These are phyloP conservation scores for Noccaea caerulescens DNA, from an alignment of 345 rosid genomes.

Conservation along the genomic window DNA sequence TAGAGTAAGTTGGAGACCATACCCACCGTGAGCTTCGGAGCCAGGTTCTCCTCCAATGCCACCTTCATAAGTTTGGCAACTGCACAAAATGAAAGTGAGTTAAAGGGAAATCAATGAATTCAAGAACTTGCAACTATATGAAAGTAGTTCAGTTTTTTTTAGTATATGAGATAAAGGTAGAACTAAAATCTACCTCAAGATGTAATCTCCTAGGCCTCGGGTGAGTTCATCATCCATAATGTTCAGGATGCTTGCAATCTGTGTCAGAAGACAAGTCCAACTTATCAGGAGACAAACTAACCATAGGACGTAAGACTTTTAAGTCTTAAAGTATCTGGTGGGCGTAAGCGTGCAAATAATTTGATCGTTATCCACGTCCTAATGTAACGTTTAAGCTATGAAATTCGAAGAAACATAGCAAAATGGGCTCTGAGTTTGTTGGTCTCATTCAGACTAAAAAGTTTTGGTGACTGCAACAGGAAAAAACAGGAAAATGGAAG, in stretches of 20 bases:
- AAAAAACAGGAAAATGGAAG: background rate
- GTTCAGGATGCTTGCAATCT: constrained; percentile 89
- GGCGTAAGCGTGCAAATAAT: constrained; percentile 4
- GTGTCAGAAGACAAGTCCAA: constrained; percentile 22
- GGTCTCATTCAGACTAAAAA: constrained; percentile 5
- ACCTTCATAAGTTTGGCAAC: constrained; percentile 99
- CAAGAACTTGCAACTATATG: background rate
- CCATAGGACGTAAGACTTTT: constrained; percentile 6
- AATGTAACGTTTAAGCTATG: constrained; percentile 13
- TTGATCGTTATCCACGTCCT: constrained; percentile 8
- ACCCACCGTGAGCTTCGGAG: constrained; percentile 99
- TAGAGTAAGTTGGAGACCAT: constrained; percentile 49
- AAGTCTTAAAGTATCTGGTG: constrained; percentile 7
- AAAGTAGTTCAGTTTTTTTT: background rate
- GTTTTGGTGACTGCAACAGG: constrained; percentile 8
- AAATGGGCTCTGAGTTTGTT: constrained; percentile 15
- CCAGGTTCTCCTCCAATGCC: constrained; percentile 98
- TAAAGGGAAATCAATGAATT: background rate
- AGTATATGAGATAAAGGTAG: constrained; percentile 8
- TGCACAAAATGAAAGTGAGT: constrained; percentile 44
- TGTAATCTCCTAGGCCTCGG: constrained; percentile 77
- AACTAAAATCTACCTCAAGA: constrained; percentile 66
- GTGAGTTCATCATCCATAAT: constrained; percentile 80
- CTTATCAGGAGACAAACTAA: constrained; percentile 20
- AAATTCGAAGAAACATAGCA: constrained; percentile 15